A percentile compares a stretch with the other conserved stretches of the same genome.
Conservation (phyloP, 345 rosid genomes). For the Ceriops decandra region DNA sequence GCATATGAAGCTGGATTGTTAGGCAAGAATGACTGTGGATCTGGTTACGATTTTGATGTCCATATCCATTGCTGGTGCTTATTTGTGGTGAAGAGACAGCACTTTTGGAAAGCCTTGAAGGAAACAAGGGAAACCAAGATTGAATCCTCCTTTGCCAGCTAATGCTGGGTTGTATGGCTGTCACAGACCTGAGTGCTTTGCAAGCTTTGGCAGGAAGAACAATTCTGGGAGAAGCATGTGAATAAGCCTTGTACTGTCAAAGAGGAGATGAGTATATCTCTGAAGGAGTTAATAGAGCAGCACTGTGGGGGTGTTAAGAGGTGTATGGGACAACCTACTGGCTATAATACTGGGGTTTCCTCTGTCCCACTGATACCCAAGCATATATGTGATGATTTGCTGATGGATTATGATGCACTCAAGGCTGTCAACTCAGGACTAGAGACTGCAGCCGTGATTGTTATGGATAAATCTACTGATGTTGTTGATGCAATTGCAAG, state of each 20-base stretch:
- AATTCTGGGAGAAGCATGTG: conserved; percentile 90
- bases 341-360: conserved; percentile 92
- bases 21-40: conserved; percentile 97
- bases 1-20: conserved; percentile 86
- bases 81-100: conserved; percentile 99
- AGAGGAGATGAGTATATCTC: conserved; percentile 94
- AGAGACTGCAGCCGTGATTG: conserved; percentile 95
- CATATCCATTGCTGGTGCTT: conserved; percentile 99
- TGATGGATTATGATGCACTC: conserved; percentile 97
- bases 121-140: conserved; percentile 94
- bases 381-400: conserved; percentile 78
- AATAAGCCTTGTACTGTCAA: conserved; percentile 94
- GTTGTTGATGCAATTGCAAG: conserved; percentile 97
- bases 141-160: conserved; percentile 99
- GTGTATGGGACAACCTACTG: conserved; percentile 97
- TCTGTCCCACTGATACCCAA: conserved; percentile 89
- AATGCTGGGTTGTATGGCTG: conserved; percentile 97
- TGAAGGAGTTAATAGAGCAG: conserved; percentile 87
- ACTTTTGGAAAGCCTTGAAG: conserved; percentile 93
- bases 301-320: conserved; percentile 94
- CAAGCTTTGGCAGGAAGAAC: conserved; percentile 96
- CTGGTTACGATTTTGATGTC: conserved; percentile 96
- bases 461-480: conserved; percentile 98
- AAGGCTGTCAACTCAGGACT: conserved; percentile 93
- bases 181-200: conserved; percentile 98